Base-by-base conservation (phyloP, 805 yeast species). In the Candida vaughaniae region DNA sequence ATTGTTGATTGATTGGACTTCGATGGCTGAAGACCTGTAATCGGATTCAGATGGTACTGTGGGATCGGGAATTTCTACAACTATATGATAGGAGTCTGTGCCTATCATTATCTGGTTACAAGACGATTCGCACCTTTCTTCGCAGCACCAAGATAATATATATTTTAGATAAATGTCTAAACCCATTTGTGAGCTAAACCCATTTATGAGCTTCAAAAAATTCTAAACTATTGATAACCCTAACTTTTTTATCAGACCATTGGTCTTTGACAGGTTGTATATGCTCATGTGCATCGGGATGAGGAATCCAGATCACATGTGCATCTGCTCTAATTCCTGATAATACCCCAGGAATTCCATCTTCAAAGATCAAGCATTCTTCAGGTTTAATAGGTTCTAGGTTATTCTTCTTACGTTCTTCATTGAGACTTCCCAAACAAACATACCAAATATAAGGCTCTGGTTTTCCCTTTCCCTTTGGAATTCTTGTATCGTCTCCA, bases 261-360 rank as follows among this genome's bases (percentile, higher is more conserved):
- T 76, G 73, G 14, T 69, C 64, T 14, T 36, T 42, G 6, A 40
- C 43, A 6, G 34, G 29, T 1, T 22, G 33, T 8, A 45, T 32
- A 23, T 42, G 34, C 4, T 38, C 42, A 22, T 75, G 52, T 0
- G 95, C 95, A 40, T 85, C 77, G 17, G 73, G 71, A 59, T 91
- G 91, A 7, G 99, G 98, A 10, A 90, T 84, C 99, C 98, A 93
- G 32, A 91, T 74, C n/a, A 91, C 96, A 37, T 71, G 73, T 10
- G 87, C 85, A 8, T 89, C 90, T 23, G 96, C 88, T 12, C 85
- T 80, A 38, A 73, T 75, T 10, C 95, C 99, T 3, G 96, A 82
- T 12, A 67, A 54, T 16, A 91, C 91, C 3, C 99, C 99, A 0
- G 96, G 90, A 29, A 89, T 69, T 3, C 96, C 98, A 62, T 93